Percentiles rank a stretch among this genome's conserved stretches.
Evolutionary conservation across 306 rosid genomes (phyloP).

Genomic region (Datisca glomerata): DNA sequence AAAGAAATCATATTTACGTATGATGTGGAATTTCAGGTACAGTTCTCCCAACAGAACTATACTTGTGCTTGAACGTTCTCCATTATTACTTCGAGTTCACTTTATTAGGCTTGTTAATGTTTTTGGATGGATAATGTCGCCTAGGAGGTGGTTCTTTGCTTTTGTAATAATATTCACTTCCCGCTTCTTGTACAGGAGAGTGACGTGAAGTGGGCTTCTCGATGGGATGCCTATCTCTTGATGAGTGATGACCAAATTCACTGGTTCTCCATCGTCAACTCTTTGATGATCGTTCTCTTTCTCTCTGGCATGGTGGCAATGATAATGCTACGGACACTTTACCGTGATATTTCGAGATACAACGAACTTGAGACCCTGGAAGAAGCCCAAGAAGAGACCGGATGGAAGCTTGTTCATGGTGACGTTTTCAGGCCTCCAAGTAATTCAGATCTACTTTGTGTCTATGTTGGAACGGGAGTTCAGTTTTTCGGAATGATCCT

Average conservation of each 20-base stretch:
- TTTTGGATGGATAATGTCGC: too few species aligned
- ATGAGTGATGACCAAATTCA: constrained; percentile 95
- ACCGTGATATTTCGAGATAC: constrained; percentile 90
- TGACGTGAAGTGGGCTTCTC: constrained; percentile 94
- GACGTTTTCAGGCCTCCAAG: constrained; percentile 87
- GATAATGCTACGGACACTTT: constrained; percentile 89
- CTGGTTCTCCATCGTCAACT: constrained; percentile 91
- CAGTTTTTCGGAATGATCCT: constrained; percentile 82
- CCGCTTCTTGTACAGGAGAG: constrained; percentile 70
- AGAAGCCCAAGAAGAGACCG: constrained; percentile 98
- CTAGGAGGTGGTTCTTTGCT: too few species aligned
- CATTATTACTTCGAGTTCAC: too few species aligned
- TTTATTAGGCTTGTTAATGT: too few species aligned
- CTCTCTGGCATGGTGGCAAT: constrained; percentile 97
- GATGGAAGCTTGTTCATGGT: constrained; percentile 97
- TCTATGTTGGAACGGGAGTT: constrained; percentile 91
- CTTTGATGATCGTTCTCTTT: constrained; percentile 94
- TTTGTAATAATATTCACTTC: too few species aligned
- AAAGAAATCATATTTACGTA: constrained; percentile 81
- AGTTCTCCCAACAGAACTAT: constrained; percentile 4
- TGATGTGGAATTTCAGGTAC: constrained; percentile 92
- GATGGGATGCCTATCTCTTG: constrained; percentile 95
- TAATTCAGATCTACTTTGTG: constrained; percentile 67
- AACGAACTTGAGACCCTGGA: constrained; percentile 96
- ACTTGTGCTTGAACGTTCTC: too few species aligned